Base-by-base conservation (phyloP, 768 basidiomycete species). In the Amanita brunnescens region DNA sequence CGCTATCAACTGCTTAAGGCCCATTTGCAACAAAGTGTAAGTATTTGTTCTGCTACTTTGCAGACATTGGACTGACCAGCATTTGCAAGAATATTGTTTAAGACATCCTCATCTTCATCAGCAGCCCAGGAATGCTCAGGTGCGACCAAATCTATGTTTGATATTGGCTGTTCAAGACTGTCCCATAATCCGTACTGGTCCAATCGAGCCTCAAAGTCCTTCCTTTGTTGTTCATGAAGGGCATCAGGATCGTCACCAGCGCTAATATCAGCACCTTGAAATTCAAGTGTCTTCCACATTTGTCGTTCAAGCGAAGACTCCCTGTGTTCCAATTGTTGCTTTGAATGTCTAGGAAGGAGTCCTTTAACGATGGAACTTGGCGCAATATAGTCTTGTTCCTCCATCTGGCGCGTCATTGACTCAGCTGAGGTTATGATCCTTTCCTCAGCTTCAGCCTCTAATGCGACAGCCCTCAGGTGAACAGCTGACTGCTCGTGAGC, bases 41-140 rank as follows among this genome's bases (percentile, higher is more conserved):
- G n/a, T n/a, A n/a, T n/a, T n/a, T n/a, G n/a, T n/a, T n/a, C n/a
- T n/a, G n/a, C n/a, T n/a, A n/a, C n/a, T n/a, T n/a, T n/a, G n/a
- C n/a, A 35, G 34, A n/a, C 34, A n/a, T 35, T 5, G 12, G 5
- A 35, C 34, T 35, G 34, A 35, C 34, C 14, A n/a, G 34, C 12
- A 35, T 35, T 35, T 35, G 34, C 34, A 35, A 35, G 34, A 35
- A 35, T 35, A 10, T 35, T 10, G 14, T 35, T 35, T 12, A 56
- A 32, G 12, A 56, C n/a, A 24, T 56, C 51, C 26, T 56, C 55
- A 13, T 56, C 37, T 30, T 49, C 51, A 10, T 30, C 24, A 16
- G 48, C 51, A 14, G 51, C 53, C 21, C 39, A 42, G n/a, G n/a
- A n/a, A n/a, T n/a, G n/a, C n/a, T n/a, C n/a, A n/a, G n/a, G n/a